Evolutionary conservation across 306 rosid species (phyloP).

Genomic region (Medicago arabica): DNA sequence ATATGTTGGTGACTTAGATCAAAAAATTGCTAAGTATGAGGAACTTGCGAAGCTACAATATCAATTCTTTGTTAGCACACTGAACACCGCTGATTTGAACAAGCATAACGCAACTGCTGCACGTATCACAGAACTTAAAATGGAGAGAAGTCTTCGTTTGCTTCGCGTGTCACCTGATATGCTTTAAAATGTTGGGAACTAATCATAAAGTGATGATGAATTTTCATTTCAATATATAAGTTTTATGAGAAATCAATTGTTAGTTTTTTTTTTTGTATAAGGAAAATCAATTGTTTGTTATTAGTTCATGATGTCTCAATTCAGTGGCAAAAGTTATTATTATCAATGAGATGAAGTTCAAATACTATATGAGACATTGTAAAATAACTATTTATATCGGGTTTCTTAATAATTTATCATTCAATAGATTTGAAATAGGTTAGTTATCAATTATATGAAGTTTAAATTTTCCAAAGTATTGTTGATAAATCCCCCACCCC

Average conservation of each 20-base stretch:
- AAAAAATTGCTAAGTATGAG: constrained; percentile 39
- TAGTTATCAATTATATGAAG: neutral
- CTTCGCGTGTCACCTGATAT: constrained; percentile 52
- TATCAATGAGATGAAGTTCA: no score
- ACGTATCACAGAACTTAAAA: constrained; percentile 41
- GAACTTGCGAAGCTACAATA: constrained; percentile 40
- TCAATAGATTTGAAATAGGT: no score
- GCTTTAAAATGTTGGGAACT: constrained; percentile 36
- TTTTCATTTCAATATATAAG: neutral
- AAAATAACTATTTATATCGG: no score
- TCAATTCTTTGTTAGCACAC: constrained; percentile 16
- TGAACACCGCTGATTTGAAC: neutral
- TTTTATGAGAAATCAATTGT: neutral
- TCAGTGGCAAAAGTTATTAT: no score
- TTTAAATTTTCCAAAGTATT: neutral
- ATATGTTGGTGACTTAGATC: constrained; percentile 42
- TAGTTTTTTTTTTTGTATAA: no score
- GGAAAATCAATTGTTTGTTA: no score
- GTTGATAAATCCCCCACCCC: neutral
- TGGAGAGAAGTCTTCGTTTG: constrained; percentile 54
- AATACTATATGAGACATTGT: no score
- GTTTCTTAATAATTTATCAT: no score
- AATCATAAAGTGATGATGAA: neutral
- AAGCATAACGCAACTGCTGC: constrained; percentile 14
- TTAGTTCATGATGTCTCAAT: no score